These are phyloP conservation scores for Vanilla planifolia DNA, from an alignment of 106 monocot genomes.

Conservation along the genomic window DNA sequence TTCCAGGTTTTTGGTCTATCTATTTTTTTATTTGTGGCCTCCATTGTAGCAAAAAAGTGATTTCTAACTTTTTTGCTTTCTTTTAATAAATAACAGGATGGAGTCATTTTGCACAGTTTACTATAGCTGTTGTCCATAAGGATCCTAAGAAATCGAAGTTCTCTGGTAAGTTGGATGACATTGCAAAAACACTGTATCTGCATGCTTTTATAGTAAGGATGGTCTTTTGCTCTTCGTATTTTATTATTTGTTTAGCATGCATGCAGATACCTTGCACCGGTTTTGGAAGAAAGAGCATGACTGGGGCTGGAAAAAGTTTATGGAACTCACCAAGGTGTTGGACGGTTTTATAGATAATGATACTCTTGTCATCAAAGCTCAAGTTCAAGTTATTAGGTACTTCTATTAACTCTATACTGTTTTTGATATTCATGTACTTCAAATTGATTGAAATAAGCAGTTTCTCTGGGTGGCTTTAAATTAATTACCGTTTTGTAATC, in stretches of 20 bases:
- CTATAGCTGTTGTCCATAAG: constrained; percentile 90
- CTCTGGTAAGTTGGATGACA: constrained; percentile 53
- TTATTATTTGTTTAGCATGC: constrained; percentile 2
- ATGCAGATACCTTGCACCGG: constrained; percentile 83
- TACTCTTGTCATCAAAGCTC: constrained; percentile 82
- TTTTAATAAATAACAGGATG: constrained; percentile 51
- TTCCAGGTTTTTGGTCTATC: constrained; percentile 52
- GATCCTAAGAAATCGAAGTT: constrained; percentile 95
- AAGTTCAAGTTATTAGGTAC: constrained; percentile 98
- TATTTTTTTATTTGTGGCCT: background rate
- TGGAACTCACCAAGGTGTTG: constrained; percentile 73
- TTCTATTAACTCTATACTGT: background rate
- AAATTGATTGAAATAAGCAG: background rate
- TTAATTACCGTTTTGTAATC: too few species aligned
- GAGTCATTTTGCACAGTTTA: constrained; percentile 97
- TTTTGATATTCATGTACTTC: background rate
- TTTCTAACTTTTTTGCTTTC: background rate
- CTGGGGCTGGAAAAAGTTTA: constrained; percentile 99
- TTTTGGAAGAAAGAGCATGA: constrained; percentile 99
- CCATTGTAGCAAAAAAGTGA: background rate
- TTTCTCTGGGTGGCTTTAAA: background rate
- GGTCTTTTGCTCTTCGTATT: constrained; percentile 9
- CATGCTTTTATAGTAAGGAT: background rate
- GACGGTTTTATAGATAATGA: constrained; percentile 84
- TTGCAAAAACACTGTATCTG: background rate